Base-by-base conservation (phyloP, 495 filamentous ascomycete species). In the Aspergillus nanangensis region DNA sequence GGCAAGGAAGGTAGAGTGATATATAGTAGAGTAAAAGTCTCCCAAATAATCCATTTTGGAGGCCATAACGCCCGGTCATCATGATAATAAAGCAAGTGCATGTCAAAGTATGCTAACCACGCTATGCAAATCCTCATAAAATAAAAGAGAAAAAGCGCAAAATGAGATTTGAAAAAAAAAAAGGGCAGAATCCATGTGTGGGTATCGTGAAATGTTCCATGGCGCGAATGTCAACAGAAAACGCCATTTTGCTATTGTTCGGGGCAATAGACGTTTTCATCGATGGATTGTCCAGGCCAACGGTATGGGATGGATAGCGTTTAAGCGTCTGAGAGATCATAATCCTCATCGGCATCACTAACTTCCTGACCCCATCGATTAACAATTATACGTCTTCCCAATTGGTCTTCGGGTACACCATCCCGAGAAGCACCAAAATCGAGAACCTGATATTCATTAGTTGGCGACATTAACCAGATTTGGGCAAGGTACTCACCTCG, bases 351-450 rank as follows among this genome's bases (percentile, higher is more conserved):
- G 14, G 58, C 55, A 35, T 69, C 64, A 45, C 56, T 52, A 39
- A 68, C 57, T 60, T 79, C 75, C 20, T 62, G 55, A 23, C 78
- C 78, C 38, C 69, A 66, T 25, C 61, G 56, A 55, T 95, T 87
- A 27, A 96, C 82, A 1, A 93, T 77, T 32, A 91, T 88, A 31
- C 93, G 82, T 45, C 78, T 79, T 20, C 92, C 90, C 8, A 90
- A 82, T 48, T 88, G 78, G 50, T 85, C 80, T 8, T 80, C 77
- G 4, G 88, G 78, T 32, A 86, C 75, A 32, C 87, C 88, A 51
- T 92, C 88, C 40, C 93, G 81, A 32, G 83, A 81, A 38, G 93
- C 92, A 39, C 93, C 93, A 60, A 98, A 98, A 60, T 93, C 88
- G 27, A 48, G 29, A 41, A 54, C 60, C 56, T 41, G 52, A 35